Evolutionary conservation across 2,329 filamentous ascomycete genomes (phyloP), one percentile per base, ranked within the genome.

Genomic region (Hymenoscyphus albidus): DNA sequence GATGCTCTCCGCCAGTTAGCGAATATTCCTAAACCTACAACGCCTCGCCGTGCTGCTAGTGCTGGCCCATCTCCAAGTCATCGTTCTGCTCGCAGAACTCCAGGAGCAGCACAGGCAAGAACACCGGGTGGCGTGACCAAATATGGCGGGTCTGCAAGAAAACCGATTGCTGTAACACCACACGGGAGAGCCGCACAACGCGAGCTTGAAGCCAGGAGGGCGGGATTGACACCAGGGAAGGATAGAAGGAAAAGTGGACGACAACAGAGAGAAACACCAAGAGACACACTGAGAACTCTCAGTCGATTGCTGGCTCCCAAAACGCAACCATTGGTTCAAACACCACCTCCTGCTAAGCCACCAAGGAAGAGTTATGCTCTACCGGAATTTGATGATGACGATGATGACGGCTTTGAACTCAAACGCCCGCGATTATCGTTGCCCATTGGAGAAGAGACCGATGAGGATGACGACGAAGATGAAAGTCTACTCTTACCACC

Each of bases 161-260:
- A 71, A 57, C 57, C 66, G 13, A 64, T 68, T 58, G 67, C 65
- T 14, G 61, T 73, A 7, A 88, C 86, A 18, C 86, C 86, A 0
- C 86, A 89, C 72, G 85, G 83, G 58, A 83, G 82, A 69, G 86
- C 85, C 12, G 86, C 86, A 55, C 82, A 81, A 58, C 80, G 83
- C 57, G 82, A 85, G 39, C 79, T 88, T 61, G 81, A 87, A 69
- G 80, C 83, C 67, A 83, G 86, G 5, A 82, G 86, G 54, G 82
- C 83, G 2, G 84, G 86, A 58, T 81, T 87, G 67, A 89, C 86
- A 0, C 86, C 86, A 0, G 85, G 84, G 18, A 82, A 82, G 67
- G 81, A 81, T 62, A 81, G 83, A 22, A 80, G 86, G n/a, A 81
- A 81, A 69, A 88, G 85, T 71, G 72, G 83, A 60, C 81, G 82